Evolutionary conservation across 2,329 filamentous ascomycete species (phyloP), one percentile per base, ranked within the genome.

Genomic region (Fusarium sp.): DNA sequence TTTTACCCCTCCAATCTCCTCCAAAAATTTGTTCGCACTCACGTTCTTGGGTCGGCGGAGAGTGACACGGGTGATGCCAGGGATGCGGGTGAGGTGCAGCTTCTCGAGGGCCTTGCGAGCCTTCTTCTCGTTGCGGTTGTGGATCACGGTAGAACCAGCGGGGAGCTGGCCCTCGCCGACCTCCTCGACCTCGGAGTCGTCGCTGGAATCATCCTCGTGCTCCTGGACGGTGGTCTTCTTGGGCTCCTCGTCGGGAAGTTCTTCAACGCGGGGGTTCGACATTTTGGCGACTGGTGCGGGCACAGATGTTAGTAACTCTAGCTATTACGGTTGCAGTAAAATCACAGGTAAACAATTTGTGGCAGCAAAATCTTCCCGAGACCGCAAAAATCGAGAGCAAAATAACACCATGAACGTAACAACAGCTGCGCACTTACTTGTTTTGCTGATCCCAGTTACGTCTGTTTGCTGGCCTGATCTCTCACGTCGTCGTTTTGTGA

Each of bases 61-160:
- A 76, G 97, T 99, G 80, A 99, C 97, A 82, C 96, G 92, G 80
- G 96, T 99, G 85, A 99, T 99, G 82, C 96, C 97, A 80, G 93
- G 92, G 77, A 99, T 92, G 81, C 95, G 94, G 89, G 94, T 96
- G 82, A 99, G 88, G 83, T 97, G 95, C 81, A 98, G 91, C 91
- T 99, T 99, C 85, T 94, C 93, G 83, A 99, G 97, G 81, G 95
- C 94, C 91, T 99, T 99, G 87, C 96, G 92, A 79, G 96, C 97
- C 92, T 99, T 99, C 93, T 99, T 99, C 92, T 99, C 96, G 88
- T 98, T 98, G 85, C 96, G 94, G 82, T 94, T 97, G 90, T 98
- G 95, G 81, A 99, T 92, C 79, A 96, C 90, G 81, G 92, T 90
- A 80, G 94, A 93, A 81, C 95, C 96, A 76, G 93, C 92, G 82